These are phyloP conservation scores for Ceratocystis cacaofunesta DNA, from an alignment of 2,329 filamentous ascomycete species.

Conservation along the genomic window DNA sequence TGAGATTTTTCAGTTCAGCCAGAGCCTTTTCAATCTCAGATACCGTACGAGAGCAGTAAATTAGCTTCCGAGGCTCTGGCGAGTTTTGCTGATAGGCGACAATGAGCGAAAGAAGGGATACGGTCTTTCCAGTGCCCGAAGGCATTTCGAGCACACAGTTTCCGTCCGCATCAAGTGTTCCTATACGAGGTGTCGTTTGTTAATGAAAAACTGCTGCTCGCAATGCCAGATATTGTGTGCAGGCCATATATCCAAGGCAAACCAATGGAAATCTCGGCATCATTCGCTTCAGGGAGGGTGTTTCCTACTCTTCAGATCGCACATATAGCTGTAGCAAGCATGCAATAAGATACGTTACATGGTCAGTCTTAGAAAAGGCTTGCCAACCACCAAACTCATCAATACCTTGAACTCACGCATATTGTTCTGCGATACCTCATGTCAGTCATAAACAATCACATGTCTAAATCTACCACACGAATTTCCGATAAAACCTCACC, in stretches of 20 bases:
- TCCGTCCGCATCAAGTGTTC: constrained; percentile 80
- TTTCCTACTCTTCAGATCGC: constrained; percentile 38
- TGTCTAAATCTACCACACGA: neutral
- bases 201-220: neutral
- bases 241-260: neutral
- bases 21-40: constrained; percentile 98
- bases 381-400: too few relatives aligned
- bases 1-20: constrained; percentile 76
- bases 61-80: constrained; percentile 85
- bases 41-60: constrained; percentile 99
- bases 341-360: neutral
- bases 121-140: constrained; percentile 94
- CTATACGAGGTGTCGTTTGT: constrained; percentile 22
- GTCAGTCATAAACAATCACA: neutral
- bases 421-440: constrained; percentile 31
- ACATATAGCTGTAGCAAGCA: constrained; percentile 34
- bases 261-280: neutral
- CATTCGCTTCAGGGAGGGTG: neutral
- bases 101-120: constrained; percentile 86
- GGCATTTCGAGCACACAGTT: constrained; percentile 98
- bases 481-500: constrained; percentile 25
- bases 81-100: constrained; percentile 92
- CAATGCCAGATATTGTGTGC: too few relatives aligned
- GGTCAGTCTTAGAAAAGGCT: neutral
- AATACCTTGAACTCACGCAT: constrained; percentile 29